Conservation (phyloP, 2,329 filamentous ascomycete species). For the Ceratocystis cubensis region DNA sequence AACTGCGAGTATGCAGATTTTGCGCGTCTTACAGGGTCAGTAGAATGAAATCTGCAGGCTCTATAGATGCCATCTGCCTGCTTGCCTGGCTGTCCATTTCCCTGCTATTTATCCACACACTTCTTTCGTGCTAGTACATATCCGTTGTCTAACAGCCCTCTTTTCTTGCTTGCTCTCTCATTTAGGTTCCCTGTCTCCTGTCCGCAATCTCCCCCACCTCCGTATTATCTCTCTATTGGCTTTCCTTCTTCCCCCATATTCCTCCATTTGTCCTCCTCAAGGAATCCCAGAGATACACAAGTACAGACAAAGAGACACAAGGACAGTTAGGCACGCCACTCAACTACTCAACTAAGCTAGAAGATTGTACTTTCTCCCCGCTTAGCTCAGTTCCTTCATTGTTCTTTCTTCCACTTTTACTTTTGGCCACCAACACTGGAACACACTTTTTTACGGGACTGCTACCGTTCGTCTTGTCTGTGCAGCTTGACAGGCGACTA, state of each 20-base stretch:
- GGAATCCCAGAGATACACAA: not conserved
- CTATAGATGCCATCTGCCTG: not conserved
- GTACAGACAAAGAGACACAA: not conserved
- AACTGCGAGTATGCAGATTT: no score
- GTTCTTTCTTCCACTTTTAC: constrained; percentile 1
- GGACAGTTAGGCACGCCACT: no score
- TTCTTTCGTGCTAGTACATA: not conserved
- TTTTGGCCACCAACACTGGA: not conserved
- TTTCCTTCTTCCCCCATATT: not conserved
- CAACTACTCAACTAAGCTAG: not conserved
- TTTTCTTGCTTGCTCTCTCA: not conserved
- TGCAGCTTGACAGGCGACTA: constrained; percentile 6
- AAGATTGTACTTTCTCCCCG: not conserved
- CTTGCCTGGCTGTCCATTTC: not conserved
- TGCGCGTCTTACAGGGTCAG: not conserved
- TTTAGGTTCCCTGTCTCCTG: not conserved
- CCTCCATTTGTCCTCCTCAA: not conserved
- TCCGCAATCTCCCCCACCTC: not conserved
- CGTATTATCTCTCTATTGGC: not conserved
- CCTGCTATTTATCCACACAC: not conserved
- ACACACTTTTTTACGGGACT: not conserved
- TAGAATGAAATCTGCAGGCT: not conserved
- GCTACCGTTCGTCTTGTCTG: not conserved
- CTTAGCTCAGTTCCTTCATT: not conserved
- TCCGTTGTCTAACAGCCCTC: not conserved